These are phyloP conservation scores for Corymbia calophylla DNA, from an alignment of 441 rosid species.

Conservation along the genomic window DNA sequence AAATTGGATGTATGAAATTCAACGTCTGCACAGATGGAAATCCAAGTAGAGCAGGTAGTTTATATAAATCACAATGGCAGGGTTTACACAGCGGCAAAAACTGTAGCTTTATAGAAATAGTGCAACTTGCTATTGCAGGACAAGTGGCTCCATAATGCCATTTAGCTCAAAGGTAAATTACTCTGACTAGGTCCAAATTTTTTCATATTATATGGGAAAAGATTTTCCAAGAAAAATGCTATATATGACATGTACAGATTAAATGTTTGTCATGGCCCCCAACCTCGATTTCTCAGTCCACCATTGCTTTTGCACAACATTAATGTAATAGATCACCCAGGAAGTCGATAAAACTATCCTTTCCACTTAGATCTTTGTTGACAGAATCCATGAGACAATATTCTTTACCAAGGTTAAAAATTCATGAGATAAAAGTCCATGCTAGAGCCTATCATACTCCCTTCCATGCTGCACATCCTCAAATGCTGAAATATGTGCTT, in stretches of 20 bases:
- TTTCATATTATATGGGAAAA: neutral
- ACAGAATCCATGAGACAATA: neutral
- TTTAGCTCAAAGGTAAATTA: neutral
- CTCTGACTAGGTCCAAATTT: neutral
- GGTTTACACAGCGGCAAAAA: neutral
- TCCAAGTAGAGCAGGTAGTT: neutral
- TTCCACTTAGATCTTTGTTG: neutral
- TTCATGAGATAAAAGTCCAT: neutral
- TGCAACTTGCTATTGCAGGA: neutral
- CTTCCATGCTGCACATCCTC: neutral
- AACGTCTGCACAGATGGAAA: neutral
- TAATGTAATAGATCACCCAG: neutral
- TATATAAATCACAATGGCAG: neutral
- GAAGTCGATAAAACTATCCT: neutral
- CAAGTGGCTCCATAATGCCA: neutral
- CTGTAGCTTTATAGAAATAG: neutral
- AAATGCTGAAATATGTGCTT: neutral
- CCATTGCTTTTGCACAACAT: neutral
- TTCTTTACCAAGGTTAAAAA: neutral
- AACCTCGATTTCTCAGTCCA: neutral
- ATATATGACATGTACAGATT: neutral
- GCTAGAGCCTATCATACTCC: neutral
- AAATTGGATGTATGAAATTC: neutral
- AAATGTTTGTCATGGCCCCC: neutral
- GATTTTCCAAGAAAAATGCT: neutral